phyloP scores from a whole-genome alignment of 2,329 filamentous ascomycete species.

The Scytalidium sp. region DNA sequence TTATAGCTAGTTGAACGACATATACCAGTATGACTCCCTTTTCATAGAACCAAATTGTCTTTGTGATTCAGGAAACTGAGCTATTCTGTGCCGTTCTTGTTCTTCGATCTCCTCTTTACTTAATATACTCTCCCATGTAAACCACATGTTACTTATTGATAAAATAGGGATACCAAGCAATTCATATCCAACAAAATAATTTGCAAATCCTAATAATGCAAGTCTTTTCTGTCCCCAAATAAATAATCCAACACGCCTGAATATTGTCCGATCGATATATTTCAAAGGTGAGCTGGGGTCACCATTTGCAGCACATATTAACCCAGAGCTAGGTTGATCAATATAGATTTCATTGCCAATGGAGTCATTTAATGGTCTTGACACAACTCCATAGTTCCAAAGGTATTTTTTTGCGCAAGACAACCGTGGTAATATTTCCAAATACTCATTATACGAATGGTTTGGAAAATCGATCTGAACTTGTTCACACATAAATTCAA shows the following conservation, averaged over 20 bases:
- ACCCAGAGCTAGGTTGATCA: neutral
- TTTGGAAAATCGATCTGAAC: neutral
- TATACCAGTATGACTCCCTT: neutral
- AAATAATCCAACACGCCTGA: no score
- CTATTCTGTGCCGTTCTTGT: neutral
- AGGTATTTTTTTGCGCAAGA: neutral
- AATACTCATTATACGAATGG: neutral
- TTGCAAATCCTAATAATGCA: neutral
- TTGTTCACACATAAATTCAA: neutral
- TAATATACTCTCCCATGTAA: neutral
- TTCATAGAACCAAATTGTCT: neutral
- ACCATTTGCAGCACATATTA: neutral
- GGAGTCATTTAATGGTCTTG: neutral
- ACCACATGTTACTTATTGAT: neutral
- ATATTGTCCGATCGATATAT: no score
- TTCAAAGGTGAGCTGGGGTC: no score
- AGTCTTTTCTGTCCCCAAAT: no score
- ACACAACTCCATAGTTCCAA: neutral
- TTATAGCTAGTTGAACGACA: no score
- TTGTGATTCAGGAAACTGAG: neutral
- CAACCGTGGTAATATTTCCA: neutral
- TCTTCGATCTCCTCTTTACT: neutral
- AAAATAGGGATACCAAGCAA: neutral
- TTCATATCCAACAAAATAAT: neutral
- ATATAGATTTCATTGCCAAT: neutral